phyloP scores from a whole-genome alignment of 257 asterid genomes.

The Paulownia fortunei region DNA sequence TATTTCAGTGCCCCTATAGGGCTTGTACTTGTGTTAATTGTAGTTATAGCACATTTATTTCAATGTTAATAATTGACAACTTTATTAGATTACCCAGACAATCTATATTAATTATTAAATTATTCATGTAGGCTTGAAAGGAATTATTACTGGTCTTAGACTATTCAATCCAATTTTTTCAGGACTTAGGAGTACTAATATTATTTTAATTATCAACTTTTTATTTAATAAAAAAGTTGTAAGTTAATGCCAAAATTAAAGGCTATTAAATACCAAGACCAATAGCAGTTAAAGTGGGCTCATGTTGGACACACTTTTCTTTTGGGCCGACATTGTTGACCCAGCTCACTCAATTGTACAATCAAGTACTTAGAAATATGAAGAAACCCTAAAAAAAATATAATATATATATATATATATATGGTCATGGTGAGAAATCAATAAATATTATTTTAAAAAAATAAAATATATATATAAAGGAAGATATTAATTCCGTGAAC shows the following conservation, averaged over 20 bases:
- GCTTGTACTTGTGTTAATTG: not conserved
- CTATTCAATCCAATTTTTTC: not conserved
- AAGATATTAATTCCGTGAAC: too few relatives aligned
- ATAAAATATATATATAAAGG: too few relatives aligned
- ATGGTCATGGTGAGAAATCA: too few relatives aligned
- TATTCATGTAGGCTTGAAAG: not conserved
- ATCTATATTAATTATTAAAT: not conserved
- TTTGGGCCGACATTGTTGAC: not conserved
- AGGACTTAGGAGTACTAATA: not conserved
- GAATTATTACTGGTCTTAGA: not conserved
- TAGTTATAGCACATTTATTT: not conserved
- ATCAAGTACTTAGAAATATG: not conserved
- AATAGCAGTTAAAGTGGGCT: not conserved
- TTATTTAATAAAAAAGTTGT: too few relatives aligned
- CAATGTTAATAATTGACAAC: not conserved
- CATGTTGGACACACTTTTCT: not conserved
- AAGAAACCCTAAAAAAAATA: too few relatives aligned
- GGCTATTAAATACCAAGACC: too few relatives aligned
- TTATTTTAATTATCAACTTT: too few relatives aligned
- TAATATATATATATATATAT: too few relatives aligned
- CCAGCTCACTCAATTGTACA: not conserved
- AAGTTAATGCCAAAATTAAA: too few relatives aligned
- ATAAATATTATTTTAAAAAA: too few relatives aligned
- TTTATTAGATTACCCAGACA: not conserved
- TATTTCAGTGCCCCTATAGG: not conserved